Evolutionary conservation across 2,329 filamentous ascomycete genomes (phyloP).

Genomic region (Apiospora pterosperma): DNA sequence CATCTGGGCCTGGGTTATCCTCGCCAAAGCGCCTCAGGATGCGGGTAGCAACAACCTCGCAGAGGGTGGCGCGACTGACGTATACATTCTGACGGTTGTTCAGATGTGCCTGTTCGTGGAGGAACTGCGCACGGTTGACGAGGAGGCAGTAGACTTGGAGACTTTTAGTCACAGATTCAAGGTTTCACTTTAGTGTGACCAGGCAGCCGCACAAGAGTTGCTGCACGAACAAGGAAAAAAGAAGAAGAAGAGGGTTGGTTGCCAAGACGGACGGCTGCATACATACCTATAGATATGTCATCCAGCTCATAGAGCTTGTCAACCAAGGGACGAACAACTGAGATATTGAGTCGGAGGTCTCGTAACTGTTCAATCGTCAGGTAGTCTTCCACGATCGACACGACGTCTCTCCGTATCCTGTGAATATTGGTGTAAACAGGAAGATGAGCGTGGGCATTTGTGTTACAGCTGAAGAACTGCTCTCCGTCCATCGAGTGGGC

Average conservation of each 20-base stretch:
- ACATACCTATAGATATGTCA: constrained; percentile 74
- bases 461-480: constrained; percentile 48
- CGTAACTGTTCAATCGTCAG: constrained; percentile 72
- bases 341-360: constrained; percentile 77
- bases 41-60: constrained; percentile 76
- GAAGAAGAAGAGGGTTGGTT: background rate
- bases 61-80: constrained; percentile 72
- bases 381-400: constrained; percentile 60
- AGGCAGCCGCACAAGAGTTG: background rate
- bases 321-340: constrained; percentile 77
- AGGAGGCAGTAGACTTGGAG: constrained; percentile 72
- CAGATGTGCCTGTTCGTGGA: constrained; percentile 72
- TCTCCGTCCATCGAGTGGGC: constrained; percentile 34
- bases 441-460: constrained; percentile 59
- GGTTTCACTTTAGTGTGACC: background rate
- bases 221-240: too few relatives aligned
- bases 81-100: constrained; percentile 79
- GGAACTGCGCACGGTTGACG: constrained; percentile 76
- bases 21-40: constrained; percentile 77
- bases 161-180: constrained; percentile 9
- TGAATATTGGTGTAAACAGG: constrained; percentile 79
- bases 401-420: constrained; percentile 62
- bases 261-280: constrained; percentile 20
- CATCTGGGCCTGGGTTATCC: constrained; percentile 66
- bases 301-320: constrained; percentile 76